phyloP scores from a whole-genome alignment of 192 early-diverging fungal genomes.

The Coemansia sp. region DNA sequence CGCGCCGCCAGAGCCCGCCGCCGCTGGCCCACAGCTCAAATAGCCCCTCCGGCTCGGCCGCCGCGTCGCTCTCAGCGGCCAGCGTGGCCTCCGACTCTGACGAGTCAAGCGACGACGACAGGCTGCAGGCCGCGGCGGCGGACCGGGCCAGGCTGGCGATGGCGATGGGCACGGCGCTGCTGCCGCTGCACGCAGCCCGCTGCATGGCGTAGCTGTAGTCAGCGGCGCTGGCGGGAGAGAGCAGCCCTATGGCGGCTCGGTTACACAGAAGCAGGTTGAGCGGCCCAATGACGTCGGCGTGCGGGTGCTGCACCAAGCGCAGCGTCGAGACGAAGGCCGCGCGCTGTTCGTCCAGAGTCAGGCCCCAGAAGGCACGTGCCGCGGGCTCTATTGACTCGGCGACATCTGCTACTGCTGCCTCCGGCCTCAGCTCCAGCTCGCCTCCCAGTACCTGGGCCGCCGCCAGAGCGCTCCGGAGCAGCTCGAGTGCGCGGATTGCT shows the following conservation, averaged over 20 bases:
- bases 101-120: conserved; percentile 43
- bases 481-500: conserved; percentile 27
- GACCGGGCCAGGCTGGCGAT: not conserved
- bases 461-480: conserved; percentile 34
- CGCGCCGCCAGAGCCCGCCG: conserved; percentile 35
- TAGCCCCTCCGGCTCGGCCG: not conserved
- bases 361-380: conserved; percentile 9
- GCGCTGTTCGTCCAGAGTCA: conserved; percentile 19
- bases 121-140: not conserved
- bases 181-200: not conserved
- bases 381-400: conserved; percentile 9
- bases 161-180: conserved; percentile 4
- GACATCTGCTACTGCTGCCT: not conserved
- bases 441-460: not conserved
- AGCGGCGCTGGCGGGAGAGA: conserved; percentile 18
- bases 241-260: conserved; percentile 36
- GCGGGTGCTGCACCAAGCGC: conserved; percentile 36
- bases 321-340: conserved; percentile 21
- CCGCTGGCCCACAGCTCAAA: conserved; percentile 33
- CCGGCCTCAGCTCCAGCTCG: not conserved
- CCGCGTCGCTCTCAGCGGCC: not conserved
- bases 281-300: conserved; percentile 32
- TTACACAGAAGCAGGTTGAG: conserved; percentile 37
- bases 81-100: conserved; percentile 29
- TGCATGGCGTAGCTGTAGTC: conserved; percentile 10